Evolutionary conservation across 352 stramenopile genomes (phyloP), one percentile per base, ranked within the genome.

Genomic region (Pythium aristosporum): DNA sequence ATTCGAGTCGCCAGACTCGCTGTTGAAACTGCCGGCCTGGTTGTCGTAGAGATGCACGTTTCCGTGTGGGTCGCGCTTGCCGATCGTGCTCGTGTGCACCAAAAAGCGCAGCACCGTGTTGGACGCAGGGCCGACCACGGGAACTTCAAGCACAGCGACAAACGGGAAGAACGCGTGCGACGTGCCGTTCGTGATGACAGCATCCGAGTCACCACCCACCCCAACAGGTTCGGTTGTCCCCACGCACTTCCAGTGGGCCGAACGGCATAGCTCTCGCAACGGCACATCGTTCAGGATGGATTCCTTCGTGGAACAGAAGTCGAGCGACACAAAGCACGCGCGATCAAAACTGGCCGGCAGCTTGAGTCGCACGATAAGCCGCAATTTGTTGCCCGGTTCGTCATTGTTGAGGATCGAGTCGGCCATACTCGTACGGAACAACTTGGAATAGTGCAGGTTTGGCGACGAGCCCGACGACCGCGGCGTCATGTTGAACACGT

Each of bases 61-160:
- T 20, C 69, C 47, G 21, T 68, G 63, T 51, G 75, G 77, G 16
- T 91, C 77, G 13, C 79, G 75, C 53, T 88, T 91, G 5, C 83
- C 81, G 20, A 93, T 73, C 10, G 85, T 93, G 20, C 80, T 92
- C 18, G 83, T 83, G 41, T 95, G 87, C 7, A 95, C 82, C 60
- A 96, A 78, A 57, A 96, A 96, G 4, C 85, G 87, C n/a, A 96
- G 75, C 20, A 96, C 53, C 12, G 87, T 96, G 44, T 90, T 88
- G 6, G 87, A 92, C 5, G 87, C 83, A 30, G 85, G 83, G 0
- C 87, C 87, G 16, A 92, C 74, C 5, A 96, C 85, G 2, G 87
- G 87, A 2, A 96, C 82, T 54, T 93, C 86, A 4, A 96, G 65
- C 39, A 96, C 87, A 1, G 87, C 82, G n/a, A 96, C 87, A 44